Conservation (phyloP, 371 early-diverging fungal species). For the Actinomortierella wolfii region DNA sequence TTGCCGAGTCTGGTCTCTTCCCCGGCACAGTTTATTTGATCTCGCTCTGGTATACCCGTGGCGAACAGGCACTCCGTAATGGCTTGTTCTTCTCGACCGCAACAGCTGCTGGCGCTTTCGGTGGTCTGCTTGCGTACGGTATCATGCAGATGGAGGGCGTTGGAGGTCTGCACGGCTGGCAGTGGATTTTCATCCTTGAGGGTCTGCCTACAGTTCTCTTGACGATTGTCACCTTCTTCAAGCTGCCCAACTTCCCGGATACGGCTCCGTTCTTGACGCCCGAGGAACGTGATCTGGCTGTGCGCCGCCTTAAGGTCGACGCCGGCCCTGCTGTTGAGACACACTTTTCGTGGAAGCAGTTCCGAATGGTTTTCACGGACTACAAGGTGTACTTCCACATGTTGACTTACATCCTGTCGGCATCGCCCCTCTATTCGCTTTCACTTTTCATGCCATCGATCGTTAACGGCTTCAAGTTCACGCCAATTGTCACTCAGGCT, state of each 20-base stretch:
- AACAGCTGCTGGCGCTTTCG: constrained; percentile 74
- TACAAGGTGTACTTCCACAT: constrained; percentile 50
- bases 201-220: constrained; percentile 55
- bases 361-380: constrained; percentile 53
- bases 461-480: constrained; percentile 49
- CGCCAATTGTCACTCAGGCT: constrained; percentile 51
- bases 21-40: constrained; percentile 78
- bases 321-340: constrained; percentile 43
- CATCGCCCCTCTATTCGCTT: constrained; percentile 49
- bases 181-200: constrained; percentile 66
- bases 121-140: constrained; percentile 64
- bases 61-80: constrained; percentile 71
- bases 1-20: constrained; percentile 68
- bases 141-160: constrained; percentile 63
- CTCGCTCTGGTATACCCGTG: constrained; percentile 76
- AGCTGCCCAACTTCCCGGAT: constrained; percentile 65
- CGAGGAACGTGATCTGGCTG: constrained; percentile 56
- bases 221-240: constrained; percentile 48
- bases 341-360: constrained; percentile 44
- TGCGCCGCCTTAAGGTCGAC: constrained; percentile 51
- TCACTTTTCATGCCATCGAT: constrained; percentile 62
- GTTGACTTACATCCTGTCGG: constrained; percentile 46
- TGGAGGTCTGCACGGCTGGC: constrained; percentile 52
- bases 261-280: constrained; percentile 54
- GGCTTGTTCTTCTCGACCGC: constrained; percentile 70